Percentiles rank a stretch among this genome's conserved stretches.
Conservation (phyloP, 345 rosid genomes). For the Salix purpurea region DNA sequence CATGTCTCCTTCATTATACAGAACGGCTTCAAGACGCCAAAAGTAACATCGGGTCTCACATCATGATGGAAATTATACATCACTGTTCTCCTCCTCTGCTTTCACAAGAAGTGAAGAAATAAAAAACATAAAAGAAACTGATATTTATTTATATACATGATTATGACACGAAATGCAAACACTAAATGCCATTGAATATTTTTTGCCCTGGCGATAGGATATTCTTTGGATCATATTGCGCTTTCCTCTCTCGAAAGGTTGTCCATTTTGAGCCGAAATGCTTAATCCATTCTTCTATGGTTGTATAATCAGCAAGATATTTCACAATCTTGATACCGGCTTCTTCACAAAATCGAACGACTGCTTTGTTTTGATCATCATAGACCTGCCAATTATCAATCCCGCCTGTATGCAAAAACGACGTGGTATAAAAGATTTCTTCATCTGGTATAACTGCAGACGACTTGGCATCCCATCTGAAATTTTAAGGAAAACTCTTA, state of each 20-base stretch:
- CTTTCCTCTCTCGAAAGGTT: conserved; percentile 11
- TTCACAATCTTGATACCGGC: conserved; percentile 12
- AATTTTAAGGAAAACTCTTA: not conserved
- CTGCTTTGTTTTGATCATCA: conserved; percentile 16
- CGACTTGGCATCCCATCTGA: conserved; percentile 22
- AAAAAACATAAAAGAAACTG: too few relatives aligned
- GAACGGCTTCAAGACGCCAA: too few relatives aligned
- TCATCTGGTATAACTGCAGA: conserved; percentile 25
- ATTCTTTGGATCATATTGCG: conserved; percentile 16
- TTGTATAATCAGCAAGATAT: conserved; percentile 11
- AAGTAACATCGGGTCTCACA: too few relatives aligned
- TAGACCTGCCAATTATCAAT: conserved; percentile 6
- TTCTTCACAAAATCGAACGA: conserved; percentile 4
- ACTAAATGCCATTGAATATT: not conserved
- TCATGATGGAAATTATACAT: too few relatives aligned
- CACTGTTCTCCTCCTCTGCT: too few relatives aligned
- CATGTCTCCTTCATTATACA: too few relatives aligned
- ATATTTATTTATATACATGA: not conserved
- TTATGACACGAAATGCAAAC: not conserved
- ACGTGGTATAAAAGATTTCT: conserved; percentile 15
- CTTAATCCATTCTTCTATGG: conserved; percentile 16
- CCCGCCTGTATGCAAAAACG: conserved; percentile 3
- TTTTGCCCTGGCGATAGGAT: conserved; percentile 18
- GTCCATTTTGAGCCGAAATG: conserved; percentile 24
- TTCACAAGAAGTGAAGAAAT: too few relatives aligned